Percentiles rank a stretch among this genome's conserved stretches.
Evolutionary conservation across 345 rosid species (phyloP).

Genomic region (Citropsis articulata): DNA sequence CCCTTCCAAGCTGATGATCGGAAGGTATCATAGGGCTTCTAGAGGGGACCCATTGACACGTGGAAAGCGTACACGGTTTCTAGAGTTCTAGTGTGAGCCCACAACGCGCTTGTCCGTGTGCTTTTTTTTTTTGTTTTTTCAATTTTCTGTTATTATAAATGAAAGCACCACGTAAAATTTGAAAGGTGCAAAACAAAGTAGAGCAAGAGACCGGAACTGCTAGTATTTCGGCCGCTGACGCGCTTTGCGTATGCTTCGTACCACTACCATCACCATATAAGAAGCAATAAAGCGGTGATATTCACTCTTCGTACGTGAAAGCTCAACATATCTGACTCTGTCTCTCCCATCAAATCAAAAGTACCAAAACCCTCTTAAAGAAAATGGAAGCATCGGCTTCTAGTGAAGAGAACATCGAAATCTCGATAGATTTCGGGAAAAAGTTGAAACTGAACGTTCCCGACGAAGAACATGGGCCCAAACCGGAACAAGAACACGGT

Average conservation of each 20-base stretch:
- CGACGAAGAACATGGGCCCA: neutral
- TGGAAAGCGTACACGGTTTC: neutral
- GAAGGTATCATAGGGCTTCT: neutral
- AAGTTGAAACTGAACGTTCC: slow-evolving; percentile 11
- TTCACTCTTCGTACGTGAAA: neutral
- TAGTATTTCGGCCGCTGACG: neutral
- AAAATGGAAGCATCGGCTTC: neutral
- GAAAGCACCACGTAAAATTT: slow-evolving; percentile 1
- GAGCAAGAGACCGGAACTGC: neutral
- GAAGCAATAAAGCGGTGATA: neutral
- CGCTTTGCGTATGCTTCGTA: neutral
- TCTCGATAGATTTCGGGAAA: slow-evolving; percentile 23
- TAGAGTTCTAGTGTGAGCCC: no score
- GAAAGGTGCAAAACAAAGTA: neutral
- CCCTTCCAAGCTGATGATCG: neutral
- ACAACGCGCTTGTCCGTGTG: no score
- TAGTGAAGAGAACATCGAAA: neutral
- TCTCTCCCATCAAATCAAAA: neutral
- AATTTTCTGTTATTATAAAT: neutral
- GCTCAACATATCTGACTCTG: neutral
- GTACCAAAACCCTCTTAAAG: neutral
- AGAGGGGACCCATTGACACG: neutral
- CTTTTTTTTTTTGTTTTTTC: no score
- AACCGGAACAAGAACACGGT: slow-evolving; percentile 7
- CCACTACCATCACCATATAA: neutral